Percentiles rank a stretch among this genome's conserved stretches.
These are phyloP conservation scores for Phaeosphaeriaceae sp. DNA, from an alignment of 2,329 filamentous ascomycete species.

Conservation along the genomic window DNA sequence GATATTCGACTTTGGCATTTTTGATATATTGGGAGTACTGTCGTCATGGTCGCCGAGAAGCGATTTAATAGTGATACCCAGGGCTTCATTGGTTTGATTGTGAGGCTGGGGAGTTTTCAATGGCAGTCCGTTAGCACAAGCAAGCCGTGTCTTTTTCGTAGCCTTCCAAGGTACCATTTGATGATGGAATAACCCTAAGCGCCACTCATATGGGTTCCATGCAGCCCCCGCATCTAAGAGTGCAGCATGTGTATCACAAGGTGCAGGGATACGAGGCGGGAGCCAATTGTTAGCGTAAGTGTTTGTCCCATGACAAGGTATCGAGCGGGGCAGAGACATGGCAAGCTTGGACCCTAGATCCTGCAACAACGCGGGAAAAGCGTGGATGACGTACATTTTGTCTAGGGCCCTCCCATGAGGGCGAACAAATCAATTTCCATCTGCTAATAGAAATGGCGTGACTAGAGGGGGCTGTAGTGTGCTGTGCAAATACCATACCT, in stretches of 20 bases:
- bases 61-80: neutral
- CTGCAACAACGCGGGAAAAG: neutral
- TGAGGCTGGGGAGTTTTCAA: too few species aligned
- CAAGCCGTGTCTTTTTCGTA: too few species aligned
- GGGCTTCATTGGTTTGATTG: neutral
- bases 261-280: neutral
- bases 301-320: slow-evolving; percentile 11
- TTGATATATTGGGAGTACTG: too few species aligned
- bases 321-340: slow-evolving; percentile 12
- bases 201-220: slow-evolving; percentile 1
- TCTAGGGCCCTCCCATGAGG: neutral
- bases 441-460: neutral
- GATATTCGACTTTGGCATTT: too few species aligned
- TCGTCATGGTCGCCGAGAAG: too few species aligned
- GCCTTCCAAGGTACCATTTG: neutral
- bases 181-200: slow-evolving; percentile 6
- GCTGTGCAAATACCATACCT: too few species aligned
- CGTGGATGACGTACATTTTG: slow-evolving; percentile 5
- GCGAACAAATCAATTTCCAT: neutral
- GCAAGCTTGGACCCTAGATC: slow-evolving; percentile 4
- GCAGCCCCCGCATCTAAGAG: slow-evolving; percentile 9
- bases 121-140: too few species aligned
- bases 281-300: slow-evolving; percentile 9
- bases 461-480: neutral
- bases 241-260: slow-evolving; percentile 9